Base-by-base conservation (phyloP, 2,329 filamentous ascomycete species). In the Orbilia blumenaviensis region DNA sequence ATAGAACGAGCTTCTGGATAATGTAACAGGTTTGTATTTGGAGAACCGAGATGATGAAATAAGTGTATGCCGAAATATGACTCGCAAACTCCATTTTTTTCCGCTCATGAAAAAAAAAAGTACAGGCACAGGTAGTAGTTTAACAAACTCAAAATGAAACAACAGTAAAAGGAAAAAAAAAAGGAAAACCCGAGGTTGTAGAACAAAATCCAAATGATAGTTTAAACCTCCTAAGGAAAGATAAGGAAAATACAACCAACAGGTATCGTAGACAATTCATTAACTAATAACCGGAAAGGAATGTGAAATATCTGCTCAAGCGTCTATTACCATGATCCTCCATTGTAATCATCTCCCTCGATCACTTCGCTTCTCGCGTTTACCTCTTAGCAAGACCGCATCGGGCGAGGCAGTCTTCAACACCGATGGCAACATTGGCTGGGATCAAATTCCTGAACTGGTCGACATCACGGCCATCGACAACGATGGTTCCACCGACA, bases 361-460 rank as follows among this genome's bases (percentile, higher is more conserved):
- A 25, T 10, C 41, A 12, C 23, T 54, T 50, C 9, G 21, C n/a
- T 69, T 25, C 60, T 60, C 52, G 66, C 58, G 58, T 48, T 74
- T 79, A 79, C 75, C 77, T 79, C 78, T 83, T 82, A 76, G 81
- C 77, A 52, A 85, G 83, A 27, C 82, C 82, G 80, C 87, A 88
- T 80, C 83, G 86, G 74, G 82, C 80, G 79, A 88, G 81, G 81
- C 88, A 89, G 77, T 83, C 79, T 74, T 88, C 85, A 10, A 89
- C 84, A 58, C 86, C 86, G 21, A 84, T 80, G 2, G 87, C 86
- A 46, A 88, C 83, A 69, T 85, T 86, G 8, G 80, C 80, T 14
- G 87, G 87, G 67, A 86, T 85, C 34, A 82, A 73, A 2, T 78
- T 77, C 78, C 83, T 83, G 78, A 87, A 84, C 64, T 81, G 81